A percentile compares a stretch with the other conserved stretches of the same genome.
Evolutionary conservation across 2,329 filamentous ascomycete genomes (phyloP).

Genomic region (Colletotrichum siamense): DNA sequence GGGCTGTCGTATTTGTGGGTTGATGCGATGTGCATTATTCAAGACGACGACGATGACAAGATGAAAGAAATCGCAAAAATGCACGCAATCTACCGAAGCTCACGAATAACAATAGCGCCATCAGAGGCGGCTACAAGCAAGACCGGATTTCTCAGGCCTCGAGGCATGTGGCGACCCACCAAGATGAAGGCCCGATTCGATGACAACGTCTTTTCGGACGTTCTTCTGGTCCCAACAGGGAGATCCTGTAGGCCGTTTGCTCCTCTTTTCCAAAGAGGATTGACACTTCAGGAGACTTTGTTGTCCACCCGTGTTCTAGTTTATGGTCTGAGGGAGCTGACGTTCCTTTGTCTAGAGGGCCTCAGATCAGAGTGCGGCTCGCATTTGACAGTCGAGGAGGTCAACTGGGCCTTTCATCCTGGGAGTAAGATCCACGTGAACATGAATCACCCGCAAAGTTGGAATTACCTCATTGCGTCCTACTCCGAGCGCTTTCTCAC

Average conservation of each 20-base stretch:
- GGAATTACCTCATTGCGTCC: neutral
- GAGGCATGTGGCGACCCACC: neutral
- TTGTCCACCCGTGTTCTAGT: neutral
- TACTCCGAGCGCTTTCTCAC: neutral
- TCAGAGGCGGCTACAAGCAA: neutral
- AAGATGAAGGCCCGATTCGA: neutral
- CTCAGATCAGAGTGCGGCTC: neutral
- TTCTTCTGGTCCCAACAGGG: neutral
- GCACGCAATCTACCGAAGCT: neutral
- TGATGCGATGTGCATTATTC: slow-evolving; percentile 17
- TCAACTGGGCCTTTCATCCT: neutral
- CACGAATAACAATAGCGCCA: neutral
- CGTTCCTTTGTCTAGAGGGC: neutral
- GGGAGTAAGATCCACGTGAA: neutral
- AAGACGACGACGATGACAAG: neutral
- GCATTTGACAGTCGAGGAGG: neutral
- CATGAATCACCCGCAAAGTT: neutral
- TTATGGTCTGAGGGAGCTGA: neutral
- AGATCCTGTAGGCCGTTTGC: neutral
- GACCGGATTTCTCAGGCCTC: neutral
- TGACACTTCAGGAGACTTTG: neutral
- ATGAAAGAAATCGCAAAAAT: neutral
- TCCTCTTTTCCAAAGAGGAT: neutral
- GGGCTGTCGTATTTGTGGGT: slow-evolving; percentile 20
- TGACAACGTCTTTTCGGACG: neutral